Evolutionary conservation across 768 basidiomycete genomes (phyloP), one percentile per base, ranked within the genome.

Genomic region (Lyophyllum decastes): DNA sequence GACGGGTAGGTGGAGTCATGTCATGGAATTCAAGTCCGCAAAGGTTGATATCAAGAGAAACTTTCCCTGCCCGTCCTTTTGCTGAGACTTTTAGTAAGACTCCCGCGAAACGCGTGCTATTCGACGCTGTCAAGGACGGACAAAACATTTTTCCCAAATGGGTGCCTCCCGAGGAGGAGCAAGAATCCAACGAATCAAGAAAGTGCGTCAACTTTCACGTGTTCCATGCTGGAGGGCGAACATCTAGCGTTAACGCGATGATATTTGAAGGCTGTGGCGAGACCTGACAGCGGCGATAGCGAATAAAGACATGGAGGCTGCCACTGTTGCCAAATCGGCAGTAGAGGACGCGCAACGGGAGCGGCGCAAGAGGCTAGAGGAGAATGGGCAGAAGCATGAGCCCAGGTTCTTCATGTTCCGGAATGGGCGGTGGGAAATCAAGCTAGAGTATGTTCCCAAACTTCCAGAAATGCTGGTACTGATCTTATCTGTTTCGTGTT

Each of bases 301-400:
- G 27, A 78, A 78, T 30, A 92, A 89, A 67, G 94, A 99, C 70
- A 96, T 98, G 94, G 93, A 95, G 64, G 88, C 85, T 11, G 97
- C 97, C 22, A 97, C 95, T 4, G 83, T 83, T 25, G 92, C 94
- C 48, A 99, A 99, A 79, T 84, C 85, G 2, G 80, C 81, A 12
- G 92, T 99, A 0, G 97, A 99, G 75, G 94, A 96, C 61, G 86
- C 86, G 24, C 95, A 98, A 74, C 81, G 97, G 48, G 94, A 97
- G 64, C 72, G 82, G 54, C 85, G 92, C 38, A 84, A 81, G 67
- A 75, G 76, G 69, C 79, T 90, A 59, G 95, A 95, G 57, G 90
- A 90, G 66, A 82, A 71, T 19, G 92, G 91, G 5, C 78, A 83
- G 61, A 75, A 74, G 50, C 87, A 90, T 64, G 75, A 81, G n/a